Percentiles rank a stretch among this genome's conserved stretches.
These are phyloP conservation scores for Podospora australis DNA, from an alignment of 495 filamentous ascomycete genomes.

Conservation along the genomic window DNA sequence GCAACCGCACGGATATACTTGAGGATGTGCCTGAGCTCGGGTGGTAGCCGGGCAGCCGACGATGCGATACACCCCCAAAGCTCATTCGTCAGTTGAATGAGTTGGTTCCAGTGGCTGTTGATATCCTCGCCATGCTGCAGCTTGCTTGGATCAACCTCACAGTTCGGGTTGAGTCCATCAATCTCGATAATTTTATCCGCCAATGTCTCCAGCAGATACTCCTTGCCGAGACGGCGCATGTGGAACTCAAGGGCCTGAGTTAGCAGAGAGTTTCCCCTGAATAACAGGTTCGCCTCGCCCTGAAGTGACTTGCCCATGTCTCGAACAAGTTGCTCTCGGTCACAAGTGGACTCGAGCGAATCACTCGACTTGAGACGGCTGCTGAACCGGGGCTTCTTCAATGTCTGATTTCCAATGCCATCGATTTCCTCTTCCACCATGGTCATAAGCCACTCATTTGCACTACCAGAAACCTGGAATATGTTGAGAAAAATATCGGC, in stretches of 20 bases:
- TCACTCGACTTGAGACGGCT: slow-evolving; percentile 74
- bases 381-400: slow-evolving; percentile 66
- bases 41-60: slow-evolving; percentile 66
- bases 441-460: slow-evolving; percentile 84
- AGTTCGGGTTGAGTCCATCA: slow-evolving; percentile 80
- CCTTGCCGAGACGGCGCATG: slow-evolving; percentile 89
- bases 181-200: slow-evolving; percentile 80
- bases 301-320: slow-evolving; percentile 59
- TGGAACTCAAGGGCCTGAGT: slow-evolving; percentile 92
- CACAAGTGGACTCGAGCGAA: slow-evolving; percentile 53
- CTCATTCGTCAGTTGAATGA: slow-evolving; percentile 69
- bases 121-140: slow-evolving; percentile 67
- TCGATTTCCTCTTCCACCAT: slow-evolving; percentile 97
- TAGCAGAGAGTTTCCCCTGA: slow-evolving; percentile 88
- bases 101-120: slow-evolving; percentile 72
- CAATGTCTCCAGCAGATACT: slow-evolving; percentile 86
- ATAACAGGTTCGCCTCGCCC: slow-evolving; percentile 88
- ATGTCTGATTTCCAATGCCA: slow-evolving; percentile 72
- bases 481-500: slow-evolving; percentile 88
- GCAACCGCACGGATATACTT: slow-evolving; percentile 90
- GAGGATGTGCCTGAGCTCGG: slow-evolving; percentile 81
- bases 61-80: slow-evolving; percentile 78
- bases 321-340: slow-evolving; percentile 48
- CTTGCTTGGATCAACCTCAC: slow-evolving; percentile 86
- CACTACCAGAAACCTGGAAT: slow-evolving; percentile 87